These are phyloP conservation scores for Collybia mongolica DNA, from an alignment of 768 basidiomycete species.

Conservation along the genomic window DNA sequence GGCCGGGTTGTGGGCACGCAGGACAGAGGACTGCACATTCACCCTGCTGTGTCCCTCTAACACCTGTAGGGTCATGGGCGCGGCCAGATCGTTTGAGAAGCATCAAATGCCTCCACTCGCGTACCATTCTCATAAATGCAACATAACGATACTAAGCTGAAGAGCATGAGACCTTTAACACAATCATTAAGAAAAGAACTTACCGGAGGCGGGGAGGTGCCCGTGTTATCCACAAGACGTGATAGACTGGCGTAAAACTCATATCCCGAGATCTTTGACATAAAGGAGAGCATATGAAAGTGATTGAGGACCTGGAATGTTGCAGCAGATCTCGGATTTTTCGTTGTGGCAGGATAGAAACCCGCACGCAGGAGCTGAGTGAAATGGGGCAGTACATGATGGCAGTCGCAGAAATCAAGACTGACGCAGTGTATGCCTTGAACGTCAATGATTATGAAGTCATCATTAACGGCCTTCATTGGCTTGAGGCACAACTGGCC, in stretches of 20 bases:
- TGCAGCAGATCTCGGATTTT: not conserved
- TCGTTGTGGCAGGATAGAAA: not conserved
- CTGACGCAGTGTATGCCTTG: not conserved
- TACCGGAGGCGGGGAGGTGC: not conserved
- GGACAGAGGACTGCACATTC: not conserved
- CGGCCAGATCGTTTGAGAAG: not conserved
- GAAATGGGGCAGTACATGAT: not conserved
- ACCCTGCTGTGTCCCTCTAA: not conserved
- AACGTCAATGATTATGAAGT: not conserved
- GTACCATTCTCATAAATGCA: not conserved
- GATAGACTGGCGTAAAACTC: not conserved
- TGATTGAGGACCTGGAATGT: not conserved
- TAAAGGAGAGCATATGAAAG: not conserved
- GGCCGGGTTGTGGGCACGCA: not conserved
- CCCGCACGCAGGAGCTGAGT: not conserved
- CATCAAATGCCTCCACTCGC: not conserved
- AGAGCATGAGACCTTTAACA: not conserved
- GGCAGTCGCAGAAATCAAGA: not conserved
- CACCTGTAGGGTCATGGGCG: not conserved
- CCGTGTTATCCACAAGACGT: not conserved
- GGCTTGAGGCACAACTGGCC: not conserved
- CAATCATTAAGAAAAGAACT: not conserved
- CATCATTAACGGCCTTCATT: not conserved
- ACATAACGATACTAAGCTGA: not conserved
- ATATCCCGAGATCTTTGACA: not conserved